Base-by-base conservation (phyloP, 2,329 filamentous ascomycete genomes). In the Fusarium torreyae region DNA sequence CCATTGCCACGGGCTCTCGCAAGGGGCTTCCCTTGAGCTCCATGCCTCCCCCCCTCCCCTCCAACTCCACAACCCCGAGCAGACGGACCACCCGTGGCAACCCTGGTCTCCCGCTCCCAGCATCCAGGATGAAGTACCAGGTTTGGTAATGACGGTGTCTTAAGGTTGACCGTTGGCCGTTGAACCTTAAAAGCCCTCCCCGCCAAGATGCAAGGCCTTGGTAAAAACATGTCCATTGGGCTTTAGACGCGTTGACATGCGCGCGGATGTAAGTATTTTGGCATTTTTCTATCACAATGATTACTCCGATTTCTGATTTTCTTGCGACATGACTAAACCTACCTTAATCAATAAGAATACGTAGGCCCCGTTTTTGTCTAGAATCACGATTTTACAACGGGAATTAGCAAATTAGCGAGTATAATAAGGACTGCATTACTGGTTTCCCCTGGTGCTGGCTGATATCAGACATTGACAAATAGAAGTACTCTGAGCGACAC, bases 71-170 rank as follows among this genome's bases (percentile, higher is more conserved):
- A 61, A 53, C 67, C 55, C 74, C 70, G 55, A 74, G 61, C 68
- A 61, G 66, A 67, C 68, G 63, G 72, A 58, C 68, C 66, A 64
- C 63, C 61, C 68, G 66, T 68, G 63, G 62, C 48, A 43, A 72
- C 69, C 75, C 75, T 68, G 62, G 75, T 76, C 73, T 75, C 69
- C 75, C 73, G 74, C 64, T 70, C 63, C 66, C 43, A 66, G 69
- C 57, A 62, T 61, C 72, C 65, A 73, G 67, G 69, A 65, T 59
- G 55, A 52, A 55, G 65, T 63, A 46, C 65, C 71, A 53, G 54
- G 60, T 69, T 66, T 53, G 46, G 42, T 43, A 56, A 59, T 53
- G 49, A 60, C 38, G 36, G 57, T 48, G 28, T 55, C 36, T 50
- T 61, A 65, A 59, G 66, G 50, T 67, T 68, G 66, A 60, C 70